A percentile compares a stretch with the other conserved stretches of the same genome.
Evolutionary conservation across 352 stramenopile species (phyloP).

Genomic region (Pythium phragmitis): DNA sequence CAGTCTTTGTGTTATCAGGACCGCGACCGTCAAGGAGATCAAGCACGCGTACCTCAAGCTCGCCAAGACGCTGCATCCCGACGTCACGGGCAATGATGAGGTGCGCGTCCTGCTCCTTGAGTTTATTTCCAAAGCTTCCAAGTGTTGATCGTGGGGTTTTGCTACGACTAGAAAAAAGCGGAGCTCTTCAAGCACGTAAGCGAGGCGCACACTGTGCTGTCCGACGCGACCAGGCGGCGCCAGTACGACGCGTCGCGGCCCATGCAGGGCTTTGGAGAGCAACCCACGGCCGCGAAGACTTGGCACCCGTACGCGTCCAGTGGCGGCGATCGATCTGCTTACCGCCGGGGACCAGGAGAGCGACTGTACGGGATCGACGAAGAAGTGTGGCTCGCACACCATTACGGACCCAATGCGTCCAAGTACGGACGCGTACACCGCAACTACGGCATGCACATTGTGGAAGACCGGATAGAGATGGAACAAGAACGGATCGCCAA

Average conservation of each 20-base stretch:
- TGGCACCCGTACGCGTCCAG: conserved; percentile 59
- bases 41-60: conserved; percentile 79
- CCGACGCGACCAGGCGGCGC: conserved; percentile 52
- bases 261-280: conserved; percentile 39
- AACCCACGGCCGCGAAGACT: conserved; percentile 38
- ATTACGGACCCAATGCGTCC: conserved; percentile 63
- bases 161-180: conserved; percentile 48
- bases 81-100: conserved; percentile 78
- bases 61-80: conserved; percentile 82
- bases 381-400: conserved; percentile 81
- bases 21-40: conserved; percentile 69
- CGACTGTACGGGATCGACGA: conserved; percentile 76
- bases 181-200: conserved; percentile 86
- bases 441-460: conserved; percentile 74
- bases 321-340: conserved; percentile 21
- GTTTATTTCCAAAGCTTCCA: not conserved
- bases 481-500: conserved; percentile 64
- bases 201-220: conserved; percentile 77
- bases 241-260: conserved; percentile 64
- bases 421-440: conserved; percentile 43
- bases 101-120: conserved; percentile 10
- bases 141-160: not conserved
- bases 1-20: conserved; percentile 30
- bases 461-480: conserved; percentile 65
- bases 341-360: conserved; percentile 19